Evolutionary conservation across 371 early-diverging fungal genomes (phyloP).

Genomic region (Syncephalastrum contaminatum): DNA sequence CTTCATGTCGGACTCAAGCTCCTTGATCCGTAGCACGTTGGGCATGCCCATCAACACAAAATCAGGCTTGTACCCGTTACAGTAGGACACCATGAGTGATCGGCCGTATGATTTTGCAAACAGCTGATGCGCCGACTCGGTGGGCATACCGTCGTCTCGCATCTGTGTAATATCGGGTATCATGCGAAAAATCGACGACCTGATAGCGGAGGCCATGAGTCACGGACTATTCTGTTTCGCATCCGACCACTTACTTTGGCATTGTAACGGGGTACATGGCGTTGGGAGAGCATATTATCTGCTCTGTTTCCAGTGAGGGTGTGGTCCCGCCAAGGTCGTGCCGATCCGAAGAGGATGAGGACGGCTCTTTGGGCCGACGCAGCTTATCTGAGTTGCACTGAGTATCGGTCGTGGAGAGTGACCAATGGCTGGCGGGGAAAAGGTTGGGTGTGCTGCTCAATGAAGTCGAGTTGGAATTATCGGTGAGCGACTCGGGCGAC

Average conservation of each 20-base stretch:
- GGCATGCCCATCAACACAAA: constrained; percentile 66
- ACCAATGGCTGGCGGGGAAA: neutral
- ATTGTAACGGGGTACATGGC: constrained; percentile 36
- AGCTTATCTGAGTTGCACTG: constrained; percentile 4
- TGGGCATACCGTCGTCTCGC: constrained; percentile 20
- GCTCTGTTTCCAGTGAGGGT: neutral
- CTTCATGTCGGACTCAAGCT: constrained; percentile 54
- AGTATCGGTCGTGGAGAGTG: neutral
- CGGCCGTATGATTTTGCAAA: constrained; percentile 67
- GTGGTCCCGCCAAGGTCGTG: too few relatives aligned
- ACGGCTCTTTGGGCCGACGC: too few relatives aligned
- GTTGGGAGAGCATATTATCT: constrained; percentile 17
- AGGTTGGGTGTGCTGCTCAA: constrained; percentile 9
- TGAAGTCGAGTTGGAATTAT: constrained; percentile 12
- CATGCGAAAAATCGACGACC: constrained; percentile 46
- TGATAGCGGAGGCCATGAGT: constrained; percentile 8
- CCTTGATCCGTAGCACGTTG: constrained; percentile 44
- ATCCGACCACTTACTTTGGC: constrained; percentile 36
- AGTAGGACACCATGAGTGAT: constrained; percentile 62
- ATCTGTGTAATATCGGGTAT: constrained; percentile 44
- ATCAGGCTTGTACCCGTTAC: constrained; percentile 58
- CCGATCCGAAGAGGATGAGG: too few relatives aligned
- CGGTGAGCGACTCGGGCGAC: constrained; percentile 14
- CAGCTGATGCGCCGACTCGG: constrained; percentile 46
- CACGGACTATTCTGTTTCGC: neutral